Evolutionary conservation across 2,329 filamentous ascomycete genomes (phyloP).

Genomic region (Penicillium digitatum): DNA sequence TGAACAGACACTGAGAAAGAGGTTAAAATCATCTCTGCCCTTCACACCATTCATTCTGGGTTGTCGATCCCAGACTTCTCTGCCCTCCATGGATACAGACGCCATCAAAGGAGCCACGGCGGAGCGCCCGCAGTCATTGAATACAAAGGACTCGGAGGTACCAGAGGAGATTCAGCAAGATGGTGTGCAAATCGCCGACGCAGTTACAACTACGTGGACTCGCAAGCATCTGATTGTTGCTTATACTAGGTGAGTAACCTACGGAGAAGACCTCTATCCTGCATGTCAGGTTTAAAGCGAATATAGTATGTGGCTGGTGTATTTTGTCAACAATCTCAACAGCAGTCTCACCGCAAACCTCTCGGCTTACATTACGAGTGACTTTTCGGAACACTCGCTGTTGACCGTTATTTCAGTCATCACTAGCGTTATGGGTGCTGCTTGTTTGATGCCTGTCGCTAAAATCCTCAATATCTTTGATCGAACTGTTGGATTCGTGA

Average conservation of each 20-base stretch:
- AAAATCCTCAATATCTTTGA: slow-evolving; percentile 63
- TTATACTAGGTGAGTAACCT: slow-evolving; percentile 47
- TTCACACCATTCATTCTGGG: background rate
- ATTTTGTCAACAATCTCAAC: slow-evolving; percentile 43
- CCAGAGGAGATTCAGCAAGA: slow-evolving; percentile 15
- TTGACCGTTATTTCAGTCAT: slow-evolving; percentile 54
- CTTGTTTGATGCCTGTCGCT: slow-evolving; percentile 57
- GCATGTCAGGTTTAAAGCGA: slow-evolving; percentile 10
- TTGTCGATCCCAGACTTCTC: background rate
- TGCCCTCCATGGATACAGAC: background rate
- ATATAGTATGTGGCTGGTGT: slow-evolving; percentile 43
- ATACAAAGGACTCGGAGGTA: background rate
- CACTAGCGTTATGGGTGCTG: slow-evolving; percentile 53
- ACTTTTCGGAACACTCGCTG: slow-evolving; percentile 52
- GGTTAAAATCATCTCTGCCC: background rate
- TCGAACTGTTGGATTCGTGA: slow-evolving; percentile 53
- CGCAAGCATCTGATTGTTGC: slow-evolving; percentile 37
- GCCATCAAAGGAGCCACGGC: background rate
- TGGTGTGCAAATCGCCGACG: slow-evolving; percentile 24
- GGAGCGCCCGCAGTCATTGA: background rate
- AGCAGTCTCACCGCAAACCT: slow-evolving; percentile 39
- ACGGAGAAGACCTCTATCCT: slow-evolving; percentile 38
- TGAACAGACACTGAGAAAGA: background rate
- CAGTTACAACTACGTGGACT: slow-evolving; percentile 33
- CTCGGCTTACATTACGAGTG: slow-evolving; percentile 51